Evolutionary conservation across 2,329 filamentous ascomycete genomes (phyloP).

Genomic region (Nakataea oryzae): DNA sequence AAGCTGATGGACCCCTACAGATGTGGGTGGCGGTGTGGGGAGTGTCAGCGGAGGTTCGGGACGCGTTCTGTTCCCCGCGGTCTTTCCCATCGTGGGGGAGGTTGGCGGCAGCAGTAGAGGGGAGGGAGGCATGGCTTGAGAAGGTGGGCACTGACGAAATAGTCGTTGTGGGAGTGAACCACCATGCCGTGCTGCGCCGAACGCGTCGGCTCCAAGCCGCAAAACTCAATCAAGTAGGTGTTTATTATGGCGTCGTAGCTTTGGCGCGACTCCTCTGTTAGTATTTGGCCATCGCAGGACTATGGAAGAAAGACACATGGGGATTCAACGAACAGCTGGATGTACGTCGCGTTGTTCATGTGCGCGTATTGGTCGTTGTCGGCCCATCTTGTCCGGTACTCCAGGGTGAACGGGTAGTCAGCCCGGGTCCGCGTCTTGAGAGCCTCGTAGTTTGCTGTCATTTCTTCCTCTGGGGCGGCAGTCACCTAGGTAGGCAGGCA

Average conservation of each 20-base stretch:
- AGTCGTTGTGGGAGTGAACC: slow-evolving; percentile 78
- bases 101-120: no score
- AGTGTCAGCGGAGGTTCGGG: no score
- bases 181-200: slow-evolving; percentile 72
- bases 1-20: slow-evolving; percentile 57
- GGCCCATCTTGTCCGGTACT: slow-evolving; percentile 83
- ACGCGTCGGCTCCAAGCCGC: slow-evolving; percentile 59
- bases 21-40: no score
- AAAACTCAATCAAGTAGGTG: slow-evolving; percentile 72
- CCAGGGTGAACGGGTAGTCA: slow-evolving; percentile 70
- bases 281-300: slow-evolving; percentile 1
- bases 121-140: not conserved
- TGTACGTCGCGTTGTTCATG: slow-evolving; percentile 85
- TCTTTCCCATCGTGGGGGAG: no score
- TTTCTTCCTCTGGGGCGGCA: not conserved
- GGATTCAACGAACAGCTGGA: slow-evolving; percentile 45
- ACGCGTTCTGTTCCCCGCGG: no score
- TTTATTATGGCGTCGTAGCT: slow-evolving; percentile 88
- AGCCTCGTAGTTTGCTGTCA: slow-evolving; percentile 21
- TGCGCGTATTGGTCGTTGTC: slow-evolving; percentile 96
- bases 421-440: slow-evolving; percentile 53
- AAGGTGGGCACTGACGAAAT: slow-evolving; percentile 38
- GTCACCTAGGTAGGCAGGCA: no score
- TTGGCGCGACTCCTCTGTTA: slow-evolving; percentile 16
- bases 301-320: not conserved